Conservation (phyloP, 441 rosid species). For the Populus hybrid region DNA sequence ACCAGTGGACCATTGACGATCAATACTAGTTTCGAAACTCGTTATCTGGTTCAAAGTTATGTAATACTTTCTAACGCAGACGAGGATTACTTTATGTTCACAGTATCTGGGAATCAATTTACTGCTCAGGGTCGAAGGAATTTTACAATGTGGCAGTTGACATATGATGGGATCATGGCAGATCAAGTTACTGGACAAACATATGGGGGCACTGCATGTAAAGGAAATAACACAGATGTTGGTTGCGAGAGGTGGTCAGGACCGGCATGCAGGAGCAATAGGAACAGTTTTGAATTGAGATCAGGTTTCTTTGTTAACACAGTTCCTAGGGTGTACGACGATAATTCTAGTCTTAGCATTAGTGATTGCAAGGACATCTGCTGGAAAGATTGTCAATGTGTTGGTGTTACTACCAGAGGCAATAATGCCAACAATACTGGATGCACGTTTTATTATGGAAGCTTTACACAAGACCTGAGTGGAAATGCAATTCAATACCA, state of each 20-base stretch:
- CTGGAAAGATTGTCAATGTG: constrained; percentile 2
- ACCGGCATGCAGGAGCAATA: constrained; percentile 6
- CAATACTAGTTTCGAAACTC: neutral
- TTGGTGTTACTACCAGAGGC: neutral
- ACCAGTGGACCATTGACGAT: constrained; percentile 16
- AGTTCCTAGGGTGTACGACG: neutral
- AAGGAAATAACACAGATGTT: neutral
- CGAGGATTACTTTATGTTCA: constrained; percentile 3
- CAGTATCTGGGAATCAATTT: neutral
- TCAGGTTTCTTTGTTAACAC: neutral
- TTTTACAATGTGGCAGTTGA: neutral
- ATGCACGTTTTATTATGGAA: neutral
- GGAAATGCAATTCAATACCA: neutral
- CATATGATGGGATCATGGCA: neutral
- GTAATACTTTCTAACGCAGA: neutral
- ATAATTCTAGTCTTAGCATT: constrained; percentile 9
- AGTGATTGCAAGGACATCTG: constrained; percentile 11
- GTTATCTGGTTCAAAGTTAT: no score
- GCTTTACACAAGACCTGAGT: neutral
- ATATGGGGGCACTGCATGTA: neutral
- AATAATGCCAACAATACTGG: neutral
- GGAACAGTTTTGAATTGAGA: neutral
- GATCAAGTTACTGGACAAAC: rapidly evolving
- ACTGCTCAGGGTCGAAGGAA: no score
- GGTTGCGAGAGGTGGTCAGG: constrained; percentile 5